Conservation (phyloP, 495 filamentous ascomycete species). For the Aspergillus bridgeri region DNA sequence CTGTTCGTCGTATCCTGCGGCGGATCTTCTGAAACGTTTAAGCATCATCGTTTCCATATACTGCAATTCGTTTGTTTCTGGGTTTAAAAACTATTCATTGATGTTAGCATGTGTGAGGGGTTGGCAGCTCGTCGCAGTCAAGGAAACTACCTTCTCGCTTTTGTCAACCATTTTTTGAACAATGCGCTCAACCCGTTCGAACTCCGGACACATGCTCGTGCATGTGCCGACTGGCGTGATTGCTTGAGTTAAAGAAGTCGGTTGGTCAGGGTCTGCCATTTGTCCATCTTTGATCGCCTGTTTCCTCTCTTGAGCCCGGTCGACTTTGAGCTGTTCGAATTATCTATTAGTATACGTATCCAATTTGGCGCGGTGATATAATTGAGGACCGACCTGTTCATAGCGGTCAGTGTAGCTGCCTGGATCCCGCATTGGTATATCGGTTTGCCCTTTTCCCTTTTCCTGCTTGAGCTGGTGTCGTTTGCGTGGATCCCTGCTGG, state of each 20-base stretch:
- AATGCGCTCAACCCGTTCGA: constrained; percentile 77
- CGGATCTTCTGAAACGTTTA: constrained; percentile 85
- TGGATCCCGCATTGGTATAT: constrained; percentile 24
- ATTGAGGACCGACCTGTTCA: constrained; percentile 35
- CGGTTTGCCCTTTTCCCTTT: constrained; percentile 7
- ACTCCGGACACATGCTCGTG: constrained; percentile 91
- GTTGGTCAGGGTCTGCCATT: constrained; percentile 87
- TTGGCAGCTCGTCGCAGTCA: background rate
- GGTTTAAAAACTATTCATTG: constrained; percentile 34
- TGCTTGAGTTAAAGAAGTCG: constrained; percentile 73
- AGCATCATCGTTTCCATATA: constrained; percentile 62
- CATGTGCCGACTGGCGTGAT: constrained; percentile 87
- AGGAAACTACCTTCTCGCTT: constrained; percentile 51
- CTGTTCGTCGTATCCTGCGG: constrained; percentile 87
- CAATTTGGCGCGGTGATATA: background rate
- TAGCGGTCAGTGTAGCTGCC: constrained; percentile 39
- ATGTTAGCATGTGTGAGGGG: constrained; percentile 2
- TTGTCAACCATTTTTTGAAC: constrained; percentile 62
- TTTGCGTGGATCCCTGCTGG: constrained; percentile 13
- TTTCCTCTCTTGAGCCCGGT: constrained; percentile 64
- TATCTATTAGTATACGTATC: constrained; percentile 21
- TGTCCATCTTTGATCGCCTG: constrained; percentile 68
- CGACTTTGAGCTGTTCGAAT: constrained; percentile 54
- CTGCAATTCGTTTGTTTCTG: constrained; percentile 31
- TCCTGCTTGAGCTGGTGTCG: constrained; percentile 3